phyloP scores from a whole-genome alignment of 2,329 filamentous ascomycete genomes.

The Verticillium alfalfae region DNA sequence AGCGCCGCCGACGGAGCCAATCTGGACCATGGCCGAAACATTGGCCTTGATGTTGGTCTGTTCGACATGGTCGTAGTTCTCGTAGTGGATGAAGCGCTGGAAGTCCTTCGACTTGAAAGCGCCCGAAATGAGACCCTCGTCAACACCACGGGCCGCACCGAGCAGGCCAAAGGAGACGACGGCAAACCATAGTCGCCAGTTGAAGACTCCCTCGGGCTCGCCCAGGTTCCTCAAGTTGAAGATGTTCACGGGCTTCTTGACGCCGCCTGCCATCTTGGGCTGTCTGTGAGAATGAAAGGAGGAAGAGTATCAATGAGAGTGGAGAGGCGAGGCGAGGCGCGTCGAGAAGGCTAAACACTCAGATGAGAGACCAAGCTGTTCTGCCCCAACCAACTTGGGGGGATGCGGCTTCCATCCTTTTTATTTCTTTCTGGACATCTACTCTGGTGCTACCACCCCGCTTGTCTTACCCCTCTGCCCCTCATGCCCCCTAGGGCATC shows the following conservation, averaged over 20 bases:
- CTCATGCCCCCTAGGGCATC: neutral
- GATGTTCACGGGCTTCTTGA: slow-evolving; percentile 54
- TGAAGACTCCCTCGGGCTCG: slow-evolving; percentile 66
- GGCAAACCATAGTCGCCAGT: slow-evolving; percentile 75
- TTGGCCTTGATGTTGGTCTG: slow-evolving; percentile 68
- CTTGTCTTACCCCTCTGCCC: neutral
- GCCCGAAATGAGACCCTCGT: slow-evolving; percentile 73
- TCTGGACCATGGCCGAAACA: slow-evolving; percentile 76
- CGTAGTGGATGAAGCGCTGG: slow-evolving; percentile 51
- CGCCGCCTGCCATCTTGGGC: slow-evolving; percentile 40
- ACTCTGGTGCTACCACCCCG: neutral
- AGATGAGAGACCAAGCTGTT: neutral
- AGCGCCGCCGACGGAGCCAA: slow-evolving; percentile 68
- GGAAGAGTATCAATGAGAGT: neutral
- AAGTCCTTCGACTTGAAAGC: slow-evolving; percentile 65
- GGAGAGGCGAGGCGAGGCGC: neutral
- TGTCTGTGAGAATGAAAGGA: neutral
- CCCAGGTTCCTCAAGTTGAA: slow-evolving; percentile 59
- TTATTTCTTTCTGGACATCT: neutral
- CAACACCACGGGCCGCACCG: slow-evolving; percentile 72
- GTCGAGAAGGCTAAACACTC: neutral
- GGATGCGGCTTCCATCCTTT: neutral
- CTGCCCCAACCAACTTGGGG: neutral
- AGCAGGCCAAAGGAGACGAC: slow-evolving; percentile 70
- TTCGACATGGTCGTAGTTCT: slow-evolving; percentile 43